Conservation (phyloP, 306 rosid genomes). For the peach (Prunus persica) region Prunus_persica_NCBIv2 NC_034009.1:8696501-8697000, state of each 20-base stretch:
- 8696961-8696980: conserved; percentile 13
- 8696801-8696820: neutral
- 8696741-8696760: conserved; percentile 19
- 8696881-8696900: conserved; percentile 69
- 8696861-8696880: conserved; percentile 67
- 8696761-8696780: neutral
- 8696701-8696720: conserved; percentile 75
- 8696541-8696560: neutral
- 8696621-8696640: conserved; percentile 31
- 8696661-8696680: conserved; percentile 94
- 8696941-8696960: conserved; percentile 39
- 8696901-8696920: conserved; percentile 66
- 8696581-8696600: neutral
- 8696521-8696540: neutral
- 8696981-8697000: conserved; percentile 4
- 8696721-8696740: conserved; percentile 12
- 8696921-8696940: conserved; percentile 35
- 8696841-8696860: conserved; percentile 59
- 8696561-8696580: neutral
- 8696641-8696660: conserved; percentile 91
- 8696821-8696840: neutral
- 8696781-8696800: conserved; percentile 4
- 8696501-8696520: neutral
- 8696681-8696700: conserved; percentile 82
- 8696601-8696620: neutral